Evolutionary conservation across 1,139 yeast species (phyloP), one percentile per base, ranked within the genome.

Genomic region (Wickerhamiella pararugosa): DNA sequence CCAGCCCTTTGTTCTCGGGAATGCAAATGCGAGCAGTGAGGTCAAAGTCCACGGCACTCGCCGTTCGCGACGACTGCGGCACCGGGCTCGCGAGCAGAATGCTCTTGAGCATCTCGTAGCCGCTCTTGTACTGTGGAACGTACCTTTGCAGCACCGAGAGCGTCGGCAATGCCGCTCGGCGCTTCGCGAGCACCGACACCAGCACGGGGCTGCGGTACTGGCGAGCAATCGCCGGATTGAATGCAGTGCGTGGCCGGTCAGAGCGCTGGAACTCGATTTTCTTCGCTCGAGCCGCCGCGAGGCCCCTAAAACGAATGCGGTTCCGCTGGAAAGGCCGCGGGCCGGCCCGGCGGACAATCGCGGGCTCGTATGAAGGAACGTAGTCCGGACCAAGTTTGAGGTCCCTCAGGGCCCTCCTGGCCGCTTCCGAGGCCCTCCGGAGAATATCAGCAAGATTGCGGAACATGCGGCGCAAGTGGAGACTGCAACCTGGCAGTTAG

Each of bases 1-100:
- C 53, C 29, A 61, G 55, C 37, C 52, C 57, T 21, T 8, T 7
- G n/a, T 52, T 45, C 7, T 47, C 27, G 6, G 59, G 56, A 15
- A 59, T 39, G 5, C 54, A 45, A 36, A 60, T 46, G 21, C 53
- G 51, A 7, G 64, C 62, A 5, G 56, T 43, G 31, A 61, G 42
- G 36, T 53, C 62, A 47, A 62, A 62, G 39, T 62, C 66, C 8
- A 62, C 64, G 35, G 21, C 21, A 4, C 21, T 15, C 3, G 46
- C 52, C 4, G 52, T 46, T 8, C 32, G 6, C 9, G 11, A 21
- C 21, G 34, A 15, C 7, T 29, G 32, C 27, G n/a, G 36, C 28
- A 28, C 26, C 6, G 41, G 36, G 9, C 32, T 27, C 9, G 41
- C 27, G 7, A 36, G 41, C 7, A 15, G 21, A 15, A 15, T 15